A percentile compares a stretch with the other conserved stretches of the same genome.
Conservation (phyloP, 2,329 filamentous ascomycete species). For the Endocalyx cinctus region DNA sequence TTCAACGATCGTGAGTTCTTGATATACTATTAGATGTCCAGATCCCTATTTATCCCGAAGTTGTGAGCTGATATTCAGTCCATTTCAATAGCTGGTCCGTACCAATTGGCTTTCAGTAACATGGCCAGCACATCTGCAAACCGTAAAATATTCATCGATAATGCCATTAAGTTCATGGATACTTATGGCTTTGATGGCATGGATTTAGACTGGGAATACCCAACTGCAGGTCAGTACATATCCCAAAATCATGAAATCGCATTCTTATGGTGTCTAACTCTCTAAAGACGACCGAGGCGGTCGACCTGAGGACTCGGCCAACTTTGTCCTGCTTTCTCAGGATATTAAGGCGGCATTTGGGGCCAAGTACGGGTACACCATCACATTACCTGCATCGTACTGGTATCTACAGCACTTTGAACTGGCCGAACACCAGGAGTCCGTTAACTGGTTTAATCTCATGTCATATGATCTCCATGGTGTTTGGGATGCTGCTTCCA, state of each 20-base stretch:
- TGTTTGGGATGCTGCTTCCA: conserved; percentile 24
- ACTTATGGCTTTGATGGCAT: conserved; percentile 9
- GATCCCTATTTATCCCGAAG: too few species aligned
- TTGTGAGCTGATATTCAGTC: neutral
- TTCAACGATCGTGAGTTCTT: conserved; percentile 8
- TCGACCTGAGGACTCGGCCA: neutral
- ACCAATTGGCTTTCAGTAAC: conserved; percentile 5
- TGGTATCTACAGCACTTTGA: conserved; percentile 9
- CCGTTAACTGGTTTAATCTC: conserved; percentile 26
- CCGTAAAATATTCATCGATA: conserved; percentile 3
- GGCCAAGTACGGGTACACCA: conserved; percentile 1
- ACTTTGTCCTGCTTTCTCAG: conserved; percentile 1
- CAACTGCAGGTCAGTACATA: neutral
- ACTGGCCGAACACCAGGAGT: neutral
- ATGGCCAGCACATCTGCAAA: conserved; percentile 1
- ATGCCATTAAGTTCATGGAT: conserved; percentile 6
- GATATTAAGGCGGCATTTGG: neutral
- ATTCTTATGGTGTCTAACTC: conserved; percentile 1
- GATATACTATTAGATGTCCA: too few species aligned
- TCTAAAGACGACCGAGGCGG: conserved; percentile 5
- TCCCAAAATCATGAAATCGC: neutral
- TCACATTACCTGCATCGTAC: conserved; percentile 5
- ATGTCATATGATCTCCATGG: conserved; percentile 37
- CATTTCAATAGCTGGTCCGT: neutral
- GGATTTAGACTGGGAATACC: conserved; percentile 12